Base-by-base conservation (phyloP, 495 filamentous ascomycete species). In the Penicillium goetzii region DNA sequence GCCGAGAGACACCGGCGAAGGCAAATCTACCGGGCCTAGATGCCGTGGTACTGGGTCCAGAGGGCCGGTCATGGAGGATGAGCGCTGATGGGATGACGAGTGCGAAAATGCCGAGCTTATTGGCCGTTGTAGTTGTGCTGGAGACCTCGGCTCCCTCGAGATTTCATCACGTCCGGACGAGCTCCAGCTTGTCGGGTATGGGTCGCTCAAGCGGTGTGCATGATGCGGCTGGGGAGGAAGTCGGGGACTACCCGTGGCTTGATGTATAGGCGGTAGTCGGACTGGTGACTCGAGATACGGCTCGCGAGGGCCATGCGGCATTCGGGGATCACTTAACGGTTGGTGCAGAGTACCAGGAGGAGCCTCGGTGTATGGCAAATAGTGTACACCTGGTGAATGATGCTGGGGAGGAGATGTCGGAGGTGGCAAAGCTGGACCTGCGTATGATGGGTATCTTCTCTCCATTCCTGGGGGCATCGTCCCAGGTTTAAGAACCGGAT, bases 191-290 rank as follows among this genome's bases (percentile, higher is more conserved):
- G 72, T 33, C 19, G 74, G 70, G 57, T 80, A 80, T 11, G 78
- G 76, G 66, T 80, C 79, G 32, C 78, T 80, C 19, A 75, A 57
- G 33, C 76, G 74, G 54, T 79, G 79, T 2, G 69, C 69, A 28
- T 77, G 76, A 10, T 73, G 62, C 45, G 60, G 56, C 6, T 68
- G 71, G 19, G 33, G 55, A 15, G 66, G 59, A 15, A 71, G 60
- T 15, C 59, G 56, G 4, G 68, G 61, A 23, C 63, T 70, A 9
- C 74, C 69, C 4, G 72, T 76, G 4, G 69, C 66, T 21, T 78
- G 75, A 17, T 76, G 75, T 7, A 82, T 80, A 9, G 79, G 79
- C 5, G 79, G 79, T 3, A 82, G 74, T 47, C 77, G 70, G 7
- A 82, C 74, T n/a, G 77, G 72, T 12, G 76, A 74, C 53, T 80